A percentile compares a stretch with the other conserved stretches of the same genome.
phyloP scores from a whole-genome alignment of 192 early-diverging fungal species.

The Entomortierella chlamydospora region DNA sequence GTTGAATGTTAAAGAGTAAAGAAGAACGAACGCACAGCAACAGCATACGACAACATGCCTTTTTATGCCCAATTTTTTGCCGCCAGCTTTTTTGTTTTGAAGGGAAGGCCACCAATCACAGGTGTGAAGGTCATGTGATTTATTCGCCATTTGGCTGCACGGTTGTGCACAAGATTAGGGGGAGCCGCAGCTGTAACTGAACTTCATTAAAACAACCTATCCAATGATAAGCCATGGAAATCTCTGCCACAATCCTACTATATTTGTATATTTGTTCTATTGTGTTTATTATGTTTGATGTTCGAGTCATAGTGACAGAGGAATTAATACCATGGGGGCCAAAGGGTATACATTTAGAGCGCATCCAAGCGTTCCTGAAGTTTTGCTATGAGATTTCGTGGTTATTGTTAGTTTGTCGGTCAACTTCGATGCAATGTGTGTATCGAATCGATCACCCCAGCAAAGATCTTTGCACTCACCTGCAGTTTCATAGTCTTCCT shows the following conservation, averaged over 20 bases:
- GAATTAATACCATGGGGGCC: background rate
- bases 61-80: background rate
- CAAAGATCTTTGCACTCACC: no score
- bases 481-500: constrained; percentile 44
- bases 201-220: no score
- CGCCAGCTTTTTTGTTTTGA: no score
- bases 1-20: constrained; percentile 6
- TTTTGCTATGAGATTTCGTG: constrained; percentile 8
- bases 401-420: background rate
- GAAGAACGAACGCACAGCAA: background rate
- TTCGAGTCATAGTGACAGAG: constrained; percentile 16
- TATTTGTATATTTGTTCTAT: background rate
- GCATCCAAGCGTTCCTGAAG: constrained; percentile 33
- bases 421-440: no score
- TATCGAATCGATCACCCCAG: no score
- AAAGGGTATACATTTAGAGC: background rate
- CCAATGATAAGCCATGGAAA: no score
- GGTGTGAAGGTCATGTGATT: background rate
- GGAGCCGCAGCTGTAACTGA: background rate
- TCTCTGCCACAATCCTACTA: background rate
- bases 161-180: background rate
- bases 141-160: background rate
- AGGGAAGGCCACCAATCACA: constrained; percentile 4
- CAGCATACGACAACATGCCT: constrained; percentile 14
- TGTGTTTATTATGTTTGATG: background rate